A percentile compares a stretch with the other conserved stretches of the same genome.
Conservation (phyloP, 495 filamentous ascomycete genomes). For the Talaromyces stipitatus region DNA sequence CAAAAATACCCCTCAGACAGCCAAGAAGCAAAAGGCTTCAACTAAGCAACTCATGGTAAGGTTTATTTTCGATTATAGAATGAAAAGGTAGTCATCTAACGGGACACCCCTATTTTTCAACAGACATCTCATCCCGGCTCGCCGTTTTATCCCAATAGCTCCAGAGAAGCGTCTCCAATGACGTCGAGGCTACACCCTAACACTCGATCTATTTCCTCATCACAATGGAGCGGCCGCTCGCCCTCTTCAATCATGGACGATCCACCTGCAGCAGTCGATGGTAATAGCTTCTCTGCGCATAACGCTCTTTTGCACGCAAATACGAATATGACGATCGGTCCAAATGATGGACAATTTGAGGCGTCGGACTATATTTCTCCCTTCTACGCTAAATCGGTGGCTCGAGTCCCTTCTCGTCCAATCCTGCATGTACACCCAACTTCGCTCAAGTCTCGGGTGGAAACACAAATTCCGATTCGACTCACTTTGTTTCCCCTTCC, state of each 20-base stretch:
- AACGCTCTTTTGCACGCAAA: conserved; percentile 16
- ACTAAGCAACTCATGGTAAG: conserved; percentile 14
- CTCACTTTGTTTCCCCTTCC: conserved; percentile 69
- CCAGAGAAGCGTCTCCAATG: conserved; percentile 44
- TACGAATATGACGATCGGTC: conserved; percentile 22
- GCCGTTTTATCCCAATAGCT: conserved; percentile 24
- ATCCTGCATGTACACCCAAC: conserved; percentile 54
- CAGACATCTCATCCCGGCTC: conserved; percentile 20
- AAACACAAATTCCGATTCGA: conserved; percentile 84
- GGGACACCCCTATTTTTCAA: conserved; percentile 4
- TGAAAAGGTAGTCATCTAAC: not conserved
- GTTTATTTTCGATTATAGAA: not conserved
- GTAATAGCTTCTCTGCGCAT: conserved; percentile 31
- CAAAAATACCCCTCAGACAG: conserved; percentile 19
- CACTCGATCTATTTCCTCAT: conserved; percentile 36
- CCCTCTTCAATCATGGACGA: conserved; percentile 44
- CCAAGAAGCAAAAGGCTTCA: conserved; percentile 22
- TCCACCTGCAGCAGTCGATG: conserved; percentile 37
- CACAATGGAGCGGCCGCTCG: conserved; percentile 42
- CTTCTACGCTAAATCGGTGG: conserved; percentile 16
- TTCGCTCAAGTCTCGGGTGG: conserved; percentile 78
- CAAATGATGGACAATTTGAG: conserved; percentile 24
- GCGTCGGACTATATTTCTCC: conserved; percentile 22
- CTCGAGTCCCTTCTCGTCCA: conserved; percentile 22
- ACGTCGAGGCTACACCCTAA: conserved; percentile 29